Conservation (phyloP, 495 filamentous ascomycete species). For the Umbilicaria muhlenbergii region DNA sequence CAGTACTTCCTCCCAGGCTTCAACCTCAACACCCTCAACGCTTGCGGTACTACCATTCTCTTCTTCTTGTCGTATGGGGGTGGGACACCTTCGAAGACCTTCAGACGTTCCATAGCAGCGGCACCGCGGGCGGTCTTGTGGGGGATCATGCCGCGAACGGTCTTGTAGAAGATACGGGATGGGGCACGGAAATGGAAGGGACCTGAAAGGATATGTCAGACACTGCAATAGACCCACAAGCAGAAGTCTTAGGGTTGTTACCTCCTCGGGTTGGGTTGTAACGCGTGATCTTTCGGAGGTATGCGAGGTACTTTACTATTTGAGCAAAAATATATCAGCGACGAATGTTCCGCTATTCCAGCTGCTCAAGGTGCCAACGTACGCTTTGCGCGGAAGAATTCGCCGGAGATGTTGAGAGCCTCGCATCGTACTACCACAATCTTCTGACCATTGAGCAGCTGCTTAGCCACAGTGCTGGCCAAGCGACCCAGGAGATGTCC, state of each 20-base stretch:
- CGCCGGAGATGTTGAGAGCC: constrained; percentile 98
- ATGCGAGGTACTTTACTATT: constrained; percentile 98
- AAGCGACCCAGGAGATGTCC: constrained; percentile 98
- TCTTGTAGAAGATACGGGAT: constrained; percentile 99
- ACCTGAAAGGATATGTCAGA: constrained; percentile 40
- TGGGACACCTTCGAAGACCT: constrained; percentile 98
- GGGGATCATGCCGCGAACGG: constrained; percentile 98
- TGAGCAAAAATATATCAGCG: constrained; percentile 23
- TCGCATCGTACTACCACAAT: constrained; percentile 98
- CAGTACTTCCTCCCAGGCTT: constrained; percentile 99
- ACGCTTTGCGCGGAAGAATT: constrained; percentile 99
- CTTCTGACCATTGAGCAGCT: constrained; percentile 98
- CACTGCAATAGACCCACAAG: not conserved
- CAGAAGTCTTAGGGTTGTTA: constrained; percentile 29
- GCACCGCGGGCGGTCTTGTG: constrained; percentile 98
- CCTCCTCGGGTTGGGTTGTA: constrained; percentile 97
- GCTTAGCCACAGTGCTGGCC: constrained; percentile 97
- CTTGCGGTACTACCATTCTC: constrained; percentile 97
- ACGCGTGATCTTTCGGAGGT: constrained; percentile 98
- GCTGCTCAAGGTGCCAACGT: constrained; percentile 35
- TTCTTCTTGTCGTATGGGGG: constrained; percentile 99
- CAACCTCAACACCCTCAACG: constrained; percentile 80
- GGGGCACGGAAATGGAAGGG: constrained; percentile 99
- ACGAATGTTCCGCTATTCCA: constrained; percentile 1
- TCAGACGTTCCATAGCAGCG: constrained; percentile 90